phyloP scores from a whole-genome alignment of 2,329 filamentous ascomycete species.

The Pseudocercospora vitis region DNA sequence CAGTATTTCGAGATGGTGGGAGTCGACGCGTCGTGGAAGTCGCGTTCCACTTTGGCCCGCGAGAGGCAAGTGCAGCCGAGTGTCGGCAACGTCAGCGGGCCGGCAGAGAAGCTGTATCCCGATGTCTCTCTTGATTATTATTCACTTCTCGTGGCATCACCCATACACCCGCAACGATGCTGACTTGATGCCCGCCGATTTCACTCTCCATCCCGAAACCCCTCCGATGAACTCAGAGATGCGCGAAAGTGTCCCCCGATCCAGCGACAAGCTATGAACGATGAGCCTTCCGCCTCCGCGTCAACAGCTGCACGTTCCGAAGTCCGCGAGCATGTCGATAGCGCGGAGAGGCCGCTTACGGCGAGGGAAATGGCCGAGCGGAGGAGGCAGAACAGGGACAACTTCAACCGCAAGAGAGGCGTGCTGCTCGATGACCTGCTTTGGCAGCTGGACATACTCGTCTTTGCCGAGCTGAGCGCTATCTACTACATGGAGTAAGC shows the following conservation, averaged over 20 bases:
- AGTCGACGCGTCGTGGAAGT: conserved; percentile 10
- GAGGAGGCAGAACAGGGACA: conserved; percentile 35
- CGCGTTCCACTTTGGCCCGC: conserved; percentile 16
- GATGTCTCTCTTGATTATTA: neutral
- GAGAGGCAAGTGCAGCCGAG: conserved; percentile 11
- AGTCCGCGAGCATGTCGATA: conserved; percentile 12
- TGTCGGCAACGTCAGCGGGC: conserved; percentile 6
- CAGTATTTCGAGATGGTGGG: neutral
- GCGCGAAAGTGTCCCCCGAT: conserved; percentile 3
- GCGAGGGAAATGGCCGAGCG: conserved; percentile 28
- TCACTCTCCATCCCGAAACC: neutral
- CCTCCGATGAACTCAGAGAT: conserved; percentile 24
- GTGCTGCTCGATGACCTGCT: conserved; percentile 57
- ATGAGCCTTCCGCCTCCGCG: conserved; percentile 39
- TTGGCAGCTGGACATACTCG: conserved; percentile 58
- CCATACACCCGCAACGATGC: neutral
- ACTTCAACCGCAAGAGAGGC: conserved; percentile 45
- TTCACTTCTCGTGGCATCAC: conserved; percentile 1
- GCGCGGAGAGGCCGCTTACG: conserved; percentile 20
- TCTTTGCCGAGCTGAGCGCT: conserved; percentile 61
- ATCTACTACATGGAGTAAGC: conserved; percentile 65
- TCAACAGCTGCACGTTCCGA: conserved; percentile 23
- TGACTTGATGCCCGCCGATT: neutral
- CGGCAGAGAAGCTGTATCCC: neutral
- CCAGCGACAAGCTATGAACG: conserved; percentile 38